Evolutionary conservation across 345 rosid species (phyloP).

Genomic region (Eucalyptus pauciflora): DNA sequence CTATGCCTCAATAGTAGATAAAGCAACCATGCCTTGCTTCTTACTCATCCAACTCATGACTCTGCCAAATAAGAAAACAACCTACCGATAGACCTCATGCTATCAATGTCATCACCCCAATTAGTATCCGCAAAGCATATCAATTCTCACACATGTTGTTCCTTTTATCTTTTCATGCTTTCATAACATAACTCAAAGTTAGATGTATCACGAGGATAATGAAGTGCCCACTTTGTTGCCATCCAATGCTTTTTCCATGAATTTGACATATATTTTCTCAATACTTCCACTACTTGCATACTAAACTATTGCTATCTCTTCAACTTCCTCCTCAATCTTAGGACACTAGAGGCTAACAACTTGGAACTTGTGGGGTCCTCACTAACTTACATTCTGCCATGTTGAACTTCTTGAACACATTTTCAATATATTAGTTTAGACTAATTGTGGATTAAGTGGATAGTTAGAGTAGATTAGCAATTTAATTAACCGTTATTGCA

Average conservation of each 20-base stretch:
- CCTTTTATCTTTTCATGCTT: background rate
- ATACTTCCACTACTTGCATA: background rate
- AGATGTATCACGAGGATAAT: background rate
- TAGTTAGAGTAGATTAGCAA: too few species aligned
- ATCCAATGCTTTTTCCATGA: background rate
- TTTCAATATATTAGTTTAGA: too few species aligned
- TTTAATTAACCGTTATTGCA: too few species aligned
- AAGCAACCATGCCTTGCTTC: background rate
- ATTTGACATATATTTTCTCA: too few species aligned
- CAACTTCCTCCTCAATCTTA: too few species aligned
- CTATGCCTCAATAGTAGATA: background rate
- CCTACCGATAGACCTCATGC: background rate
- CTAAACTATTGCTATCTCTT: too few species aligned
- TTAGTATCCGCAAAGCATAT: background rate
- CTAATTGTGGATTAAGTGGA: too few species aligned
- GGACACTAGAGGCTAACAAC: too few species aligned
- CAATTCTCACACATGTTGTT: background rate
- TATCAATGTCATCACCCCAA: background rate
- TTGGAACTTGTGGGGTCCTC: too few species aligned
- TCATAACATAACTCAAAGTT: background rate
- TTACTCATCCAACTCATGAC: background rate
- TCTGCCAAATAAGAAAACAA: background rate
- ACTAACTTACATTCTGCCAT: too few species aligned
- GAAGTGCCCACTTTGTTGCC: background rate
- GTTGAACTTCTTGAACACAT: too few species aligned